These are phyloP conservation scores for Neurospora sp. DNA, from an alignment of 495 filamentous ascomycete species.

Conservation along the genomic window DNA sequence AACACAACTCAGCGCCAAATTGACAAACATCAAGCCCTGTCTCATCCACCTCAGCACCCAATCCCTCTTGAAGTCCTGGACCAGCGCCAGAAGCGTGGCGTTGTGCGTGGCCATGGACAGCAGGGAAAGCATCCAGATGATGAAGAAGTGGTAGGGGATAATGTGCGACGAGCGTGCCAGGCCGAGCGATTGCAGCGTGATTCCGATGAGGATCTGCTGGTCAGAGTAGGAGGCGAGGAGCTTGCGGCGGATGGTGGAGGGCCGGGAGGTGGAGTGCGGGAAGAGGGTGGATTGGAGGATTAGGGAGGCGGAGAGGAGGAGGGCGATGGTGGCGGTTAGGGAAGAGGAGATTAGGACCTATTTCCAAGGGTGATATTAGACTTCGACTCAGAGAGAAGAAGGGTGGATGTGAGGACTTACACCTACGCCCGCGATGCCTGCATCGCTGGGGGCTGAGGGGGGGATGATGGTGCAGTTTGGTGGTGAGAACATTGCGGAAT, in stretches of 20 bases:
- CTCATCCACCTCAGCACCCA: conserved; percentile 52
- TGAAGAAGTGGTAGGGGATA: conserved; percentile 52
- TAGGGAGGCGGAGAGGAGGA: conserved; percentile 38
- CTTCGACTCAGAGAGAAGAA: neutral
- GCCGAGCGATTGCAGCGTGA: conserved; percentile 47
- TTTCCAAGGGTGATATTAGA: neutral
- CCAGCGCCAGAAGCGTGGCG: conserved; percentile 44
- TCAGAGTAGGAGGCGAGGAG: conserved; percentile 48
- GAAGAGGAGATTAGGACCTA: conserved; percentile 52
- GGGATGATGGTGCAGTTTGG: conserved; percentile 40
- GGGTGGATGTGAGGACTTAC: conserved; percentile 27
- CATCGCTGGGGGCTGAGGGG: conserved; percentile 34
- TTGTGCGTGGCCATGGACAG: conserved; percentile 50
- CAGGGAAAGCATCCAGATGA: conserved; percentile 50
- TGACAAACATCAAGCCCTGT: conserved; percentile 49
- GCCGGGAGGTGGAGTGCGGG: conserved; percentile 18
- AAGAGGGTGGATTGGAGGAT: conserved; percentile 27
- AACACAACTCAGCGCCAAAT: conserved; percentile 39
- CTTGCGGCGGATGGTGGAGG: conserved; percentile 40
- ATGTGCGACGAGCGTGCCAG: conserved; percentile 40
- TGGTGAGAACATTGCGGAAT: conserved; percentile 10
- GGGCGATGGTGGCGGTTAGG: conserved; percentile 38
- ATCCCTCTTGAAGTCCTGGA: conserved; percentile 50
- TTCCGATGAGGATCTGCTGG: conserved; percentile 52
- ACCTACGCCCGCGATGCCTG: conserved; percentile 47